Base-by-base conservation (phyloP, 805 yeast genomes). In the Yarrowia keelungensis region DNA sequence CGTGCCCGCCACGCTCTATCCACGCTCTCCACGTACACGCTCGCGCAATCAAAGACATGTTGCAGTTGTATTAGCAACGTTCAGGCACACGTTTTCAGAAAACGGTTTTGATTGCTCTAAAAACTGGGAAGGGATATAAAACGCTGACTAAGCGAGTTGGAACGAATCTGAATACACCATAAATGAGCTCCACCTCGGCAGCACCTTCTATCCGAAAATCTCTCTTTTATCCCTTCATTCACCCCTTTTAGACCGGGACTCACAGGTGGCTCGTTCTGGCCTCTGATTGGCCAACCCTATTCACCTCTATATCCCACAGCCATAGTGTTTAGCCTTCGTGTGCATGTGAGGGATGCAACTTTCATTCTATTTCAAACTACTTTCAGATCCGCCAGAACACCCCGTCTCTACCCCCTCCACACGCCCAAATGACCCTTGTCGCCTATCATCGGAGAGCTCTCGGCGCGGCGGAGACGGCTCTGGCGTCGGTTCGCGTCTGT, bases 401-500 rank as follows among this genome's bases (percentile, higher is more conserved):
- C 32, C 32, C 32, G 32, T 26, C 45, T 19, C 59, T 16, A 35
- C 14, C 14, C 16, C 59, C 19, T 53, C 59, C 9, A 36, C 59
- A 4, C 26, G 8, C 14, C 45, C 45, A 38, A 36, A 53, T 53
- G 59, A 38, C 45, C 35, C 59, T 39, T 39, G 59, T 12, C 45
- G 45, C 59, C 59, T 22, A 35, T 39, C 65, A 59, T 35, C 45
- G 45, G 51, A 43, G 51, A 43, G 65, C 51, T 45, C 51, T 59
- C 8, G 41, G 65, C 19, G 51, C 51, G 50, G 51, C 42, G 51
- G 41, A 45, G 26, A 35, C 42, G 32, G 41, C 42, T 43, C 26
- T 56, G 39, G 32, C 35, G 39, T 56, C 42, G 41, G 64, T 42
- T 67, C 43, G 32, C 32, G 43, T 16, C 12, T 5, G 0, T 8